Evolutionary conservation across 192 early-diverging fungal species (phyloP), one percentile per base, ranked within the genome.

Genomic region (Entomortierella beljakovae): DNA sequence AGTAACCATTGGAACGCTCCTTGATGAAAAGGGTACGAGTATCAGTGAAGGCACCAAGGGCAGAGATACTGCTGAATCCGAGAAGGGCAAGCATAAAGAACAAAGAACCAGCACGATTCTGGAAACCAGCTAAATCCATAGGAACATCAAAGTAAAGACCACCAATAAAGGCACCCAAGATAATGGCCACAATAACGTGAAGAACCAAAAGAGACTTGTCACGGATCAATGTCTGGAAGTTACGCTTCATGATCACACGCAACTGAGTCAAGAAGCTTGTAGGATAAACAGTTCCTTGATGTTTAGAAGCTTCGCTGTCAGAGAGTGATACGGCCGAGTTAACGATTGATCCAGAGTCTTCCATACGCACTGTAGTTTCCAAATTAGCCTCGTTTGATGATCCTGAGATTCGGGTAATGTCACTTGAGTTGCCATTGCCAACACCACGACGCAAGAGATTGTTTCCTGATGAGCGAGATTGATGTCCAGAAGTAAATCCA

Each of bases 61-160:
- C 90, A 32, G 83, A 86, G 13, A 92, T 81, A 13, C 85, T 85
- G 16, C 91, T 88, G 80, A 94, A 94, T 0, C 89, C 93, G 16
- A 94, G 64, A 26, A 94, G 81, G 3, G 87, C 84, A 56, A 90
- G 82, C 74, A 92, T 73, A 59, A 94, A 93, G 61, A 94, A 91
- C 23, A 90, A 61, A 0, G 86, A 86, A 2, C 93, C 93, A 3
- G 92, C 82, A 33, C 91, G 83, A 64, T 94, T 94, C 73, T 94
- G 93, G 38, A 94, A 84, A 20, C 93, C 93, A 4, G 83, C 88
- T 16, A 94, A 63, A 48, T 85, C 73, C 42, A 68, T 67, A 53
- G 88, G 80, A 10, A 86, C 81, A 25, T 87, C 57, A 76, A 81
- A 94, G 69, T 92, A 94, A 5, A 94, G 64, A 18, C 84, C 83